Conservation (phyloP, 2,329 filamentous ascomycete species). For the Talaromyces sp. region DNA sequence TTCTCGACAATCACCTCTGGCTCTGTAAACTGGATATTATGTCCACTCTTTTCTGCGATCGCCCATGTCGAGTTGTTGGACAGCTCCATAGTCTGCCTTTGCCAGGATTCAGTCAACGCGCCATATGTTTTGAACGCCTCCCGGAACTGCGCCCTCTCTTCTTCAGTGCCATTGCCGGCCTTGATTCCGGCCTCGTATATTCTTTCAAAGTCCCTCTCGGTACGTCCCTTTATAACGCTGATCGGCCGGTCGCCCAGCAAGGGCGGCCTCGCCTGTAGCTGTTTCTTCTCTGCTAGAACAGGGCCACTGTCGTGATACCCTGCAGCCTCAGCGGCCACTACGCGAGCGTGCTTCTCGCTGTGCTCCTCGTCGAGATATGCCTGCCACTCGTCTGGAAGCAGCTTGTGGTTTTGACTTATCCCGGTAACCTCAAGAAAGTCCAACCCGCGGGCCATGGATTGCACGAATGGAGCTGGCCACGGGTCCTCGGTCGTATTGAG, state of each 20-base stretch:
- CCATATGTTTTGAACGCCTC: slow-evolving; percentile 10
- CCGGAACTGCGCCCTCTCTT: slow-evolving; percentile 12
- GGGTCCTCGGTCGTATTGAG: slow-evolving; percentile 6
- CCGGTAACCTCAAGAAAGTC: background rate
- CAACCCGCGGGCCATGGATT: background rate
- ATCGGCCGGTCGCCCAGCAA: slow-evolving; percentile 15
- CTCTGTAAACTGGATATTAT: slow-evolving; percentile 14
- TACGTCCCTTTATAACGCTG: slow-evolving; percentile 21
- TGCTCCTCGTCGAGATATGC: slow-evolving; percentile 11
- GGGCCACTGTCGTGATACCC: slow-evolving; percentile 7
- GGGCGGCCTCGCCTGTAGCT: slow-evolving; percentile 15
- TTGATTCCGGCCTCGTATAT: slow-evolving; percentile 16
- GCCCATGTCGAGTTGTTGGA: slow-evolving; percentile 11
- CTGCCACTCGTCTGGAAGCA: slow-evolving; percentile 13
- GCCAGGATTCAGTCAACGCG: slow-evolving; percentile 10
- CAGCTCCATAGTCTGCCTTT: slow-evolving; percentile 13
- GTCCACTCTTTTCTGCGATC: slow-evolving; percentile 10
- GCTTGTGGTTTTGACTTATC: background rate
- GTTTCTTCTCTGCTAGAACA: slow-evolving; percentile 13
- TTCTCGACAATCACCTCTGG: slow-evolving; percentile 13
- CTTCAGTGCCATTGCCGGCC: slow-evolving; percentile 15
- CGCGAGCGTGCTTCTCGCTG: slow-evolving; percentile 9
- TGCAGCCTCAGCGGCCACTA: slow-evolving; percentile 10
- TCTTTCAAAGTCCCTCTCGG: slow-evolving; percentile 14
- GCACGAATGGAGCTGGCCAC: slow-evolving; percentile 1